phyloP scores from a whole-genome alignment of 2,329 filamentous ascomycete species.

The Seiridium unicorne region DNA sequence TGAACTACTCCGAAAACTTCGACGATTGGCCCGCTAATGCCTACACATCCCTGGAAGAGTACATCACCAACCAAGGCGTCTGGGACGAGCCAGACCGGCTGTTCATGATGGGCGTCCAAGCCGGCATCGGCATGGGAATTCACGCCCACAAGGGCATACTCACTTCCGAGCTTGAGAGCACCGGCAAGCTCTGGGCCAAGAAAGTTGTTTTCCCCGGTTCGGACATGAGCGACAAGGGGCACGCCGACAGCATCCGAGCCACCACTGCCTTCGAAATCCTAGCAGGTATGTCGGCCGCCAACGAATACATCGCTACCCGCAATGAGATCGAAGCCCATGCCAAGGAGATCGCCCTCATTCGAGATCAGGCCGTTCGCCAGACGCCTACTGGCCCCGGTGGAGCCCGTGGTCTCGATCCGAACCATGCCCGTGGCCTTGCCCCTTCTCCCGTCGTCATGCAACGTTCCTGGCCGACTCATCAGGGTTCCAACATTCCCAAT shows the following conservation, averaged over 20 bases:
- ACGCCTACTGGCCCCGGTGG: too few relatives aligned
- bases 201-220: neutral
- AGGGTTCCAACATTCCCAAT: neutral
- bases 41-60: neutral
- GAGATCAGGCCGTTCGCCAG: neutral
- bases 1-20: neutral
- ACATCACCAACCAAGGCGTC: neutral
- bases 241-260: neutral
- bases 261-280: neutral
- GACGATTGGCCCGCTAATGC: neutral
- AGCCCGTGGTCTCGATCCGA: too few relatives aligned
- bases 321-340: neutral
- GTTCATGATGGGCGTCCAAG: constrained; percentile 17
- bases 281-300: neutral
- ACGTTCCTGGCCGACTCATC: neutral
- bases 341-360: neutral
- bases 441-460: too few relatives aligned
- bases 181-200: constrained; percentile 11
- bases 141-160: constrained; percentile 9
- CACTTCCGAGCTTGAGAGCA: constrained; percentile 13
- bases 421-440: too few relatives aligned
- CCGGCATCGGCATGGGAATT: constrained; percentile 20
- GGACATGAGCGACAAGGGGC: neutral
- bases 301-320: neutral
- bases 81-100: constrained; percentile 10